These are phyloP conservation scores for Globisporangium viniferum DNA, from an alignment of 352 stramenopile species.

Conservation along the genomic window DNA sequence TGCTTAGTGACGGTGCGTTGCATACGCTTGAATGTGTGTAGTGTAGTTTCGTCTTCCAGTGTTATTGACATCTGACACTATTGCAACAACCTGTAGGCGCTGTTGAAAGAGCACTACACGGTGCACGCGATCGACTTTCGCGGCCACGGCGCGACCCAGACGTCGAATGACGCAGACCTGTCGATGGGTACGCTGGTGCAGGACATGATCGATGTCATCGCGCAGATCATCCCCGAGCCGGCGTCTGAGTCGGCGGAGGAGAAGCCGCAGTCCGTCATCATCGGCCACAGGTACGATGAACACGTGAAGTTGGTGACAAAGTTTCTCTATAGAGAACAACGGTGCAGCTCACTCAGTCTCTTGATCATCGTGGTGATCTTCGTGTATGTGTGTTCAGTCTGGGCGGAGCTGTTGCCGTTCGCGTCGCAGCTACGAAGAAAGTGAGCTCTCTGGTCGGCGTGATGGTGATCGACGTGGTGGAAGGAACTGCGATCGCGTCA, in stretches of 20 bases:
- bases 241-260: conserved; percentile 19
- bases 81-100: conserved; percentile 28
- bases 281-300: conserved; percentile 63
- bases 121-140: conserved; percentile 84
- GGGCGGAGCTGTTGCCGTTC: conserved; percentile 77
- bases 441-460: conserved; percentile 69
- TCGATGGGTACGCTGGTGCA: conserved; percentile 75
- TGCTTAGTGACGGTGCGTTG: conserved; percentile 59
- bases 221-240: conserved; percentile 42
- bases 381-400: conserved; percentile 44
- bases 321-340: background rate
- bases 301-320: no score
- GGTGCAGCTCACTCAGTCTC: background rate
- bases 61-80: background rate
- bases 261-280: conserved; percentile 61
- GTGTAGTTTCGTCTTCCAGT: background rate
- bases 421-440: conserved; percentile 53
- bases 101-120: conserved; percentile 73
- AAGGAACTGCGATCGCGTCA: conserved; percentile 84
- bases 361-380: background rate
- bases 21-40: background rate
- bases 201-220: conserved; percentile 59
- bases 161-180: conserved; percentile 59
- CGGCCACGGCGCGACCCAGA: conserved; percentile 68
- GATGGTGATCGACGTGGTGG: conserved; percentile 89